These are phyloP conservation scores for Fomitopsis pulvina DNA, from an alignment of 768 basidiomycete genomes.

Conservation along the genomic window DNA sequence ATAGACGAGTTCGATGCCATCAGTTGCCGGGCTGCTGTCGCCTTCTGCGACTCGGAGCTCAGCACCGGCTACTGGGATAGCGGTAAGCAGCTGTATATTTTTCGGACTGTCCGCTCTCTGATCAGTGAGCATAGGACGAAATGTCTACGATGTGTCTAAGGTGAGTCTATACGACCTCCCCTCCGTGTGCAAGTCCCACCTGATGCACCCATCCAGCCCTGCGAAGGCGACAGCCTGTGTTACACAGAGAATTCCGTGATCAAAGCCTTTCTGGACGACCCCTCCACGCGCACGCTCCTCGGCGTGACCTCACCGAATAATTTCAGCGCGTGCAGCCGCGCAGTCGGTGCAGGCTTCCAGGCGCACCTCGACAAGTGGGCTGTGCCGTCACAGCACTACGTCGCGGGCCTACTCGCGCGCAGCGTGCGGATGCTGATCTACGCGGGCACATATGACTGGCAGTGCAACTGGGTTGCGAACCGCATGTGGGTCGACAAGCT, in stretches of 20 bases:
- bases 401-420: conserved; percentile 67
- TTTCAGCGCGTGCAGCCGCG: conserved; percentile 50
- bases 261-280: conserved; percentile 38
- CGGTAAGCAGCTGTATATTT: conserved; percentile 24
- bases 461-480: conserved; percentile 77
- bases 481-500: conserved; percentile 68
- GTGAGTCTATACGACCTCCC: conserved; percentile 11
- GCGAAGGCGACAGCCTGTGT: conserved; percentile 28
- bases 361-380: conserved; percentile 56
- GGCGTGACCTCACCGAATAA: conserved; percentile 41
- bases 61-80: conserved; percentile 33
- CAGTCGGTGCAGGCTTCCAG: conserved; percentile 45
- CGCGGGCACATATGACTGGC: conserved; percentile 73
- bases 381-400: conserved; percentile 54
- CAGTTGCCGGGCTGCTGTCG: conserved; percentile 58
- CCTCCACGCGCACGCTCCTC: conserved; percentile 35
- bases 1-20: conserved; percentile 62
- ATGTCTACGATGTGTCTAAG: conserved; percentile 57
- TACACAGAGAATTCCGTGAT: conserved; percentile 35
- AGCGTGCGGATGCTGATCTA: conserved; percentile 69
- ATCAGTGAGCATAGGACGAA: conserved; percentile 28
- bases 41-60: conserved; percentile 57
- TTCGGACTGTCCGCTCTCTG: not conserved
- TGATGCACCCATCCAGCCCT: conserved; percentile 15
- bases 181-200: not conserved